A percentile compares a stretch with the other conserved stretches of the same genome.
Conservation (phyloP, 768 basidiomycete species). For the Amanita brunnescens region DNA sequence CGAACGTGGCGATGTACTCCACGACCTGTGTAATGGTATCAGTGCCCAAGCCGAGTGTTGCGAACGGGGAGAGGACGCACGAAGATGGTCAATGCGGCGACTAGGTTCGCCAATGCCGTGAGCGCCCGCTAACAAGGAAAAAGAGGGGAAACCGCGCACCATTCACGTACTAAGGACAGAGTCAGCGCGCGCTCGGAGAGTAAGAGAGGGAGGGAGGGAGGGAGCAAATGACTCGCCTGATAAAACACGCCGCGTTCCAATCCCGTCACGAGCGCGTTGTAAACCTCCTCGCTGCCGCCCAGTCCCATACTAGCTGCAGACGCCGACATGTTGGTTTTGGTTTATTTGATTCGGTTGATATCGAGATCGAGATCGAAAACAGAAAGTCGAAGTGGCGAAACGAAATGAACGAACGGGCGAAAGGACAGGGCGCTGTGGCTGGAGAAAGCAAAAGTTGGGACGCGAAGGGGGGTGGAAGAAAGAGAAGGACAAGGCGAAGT, state of each 20-base stretch:
- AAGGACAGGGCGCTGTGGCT: neutral
- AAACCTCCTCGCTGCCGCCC: neutral
- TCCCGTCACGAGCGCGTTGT: neutral
- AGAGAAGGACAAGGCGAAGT: neutral
- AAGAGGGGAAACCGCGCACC: neutral
- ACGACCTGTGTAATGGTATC: neutral
- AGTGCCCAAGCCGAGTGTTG: neutral
- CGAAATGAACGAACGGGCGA: neutral
- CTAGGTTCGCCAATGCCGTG: neutral
- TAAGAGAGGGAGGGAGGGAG: no score
- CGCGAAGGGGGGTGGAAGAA: neutral
- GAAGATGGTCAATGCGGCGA: constrained; percentile 1
- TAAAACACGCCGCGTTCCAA: neutral
- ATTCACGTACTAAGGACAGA: constrained; percentile 3
- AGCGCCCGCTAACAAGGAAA: neutral
- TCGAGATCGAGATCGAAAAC: no score
- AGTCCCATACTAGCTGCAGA: no score
- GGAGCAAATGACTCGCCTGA: neutral
- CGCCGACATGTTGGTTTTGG: no score
- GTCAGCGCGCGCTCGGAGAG: no score
- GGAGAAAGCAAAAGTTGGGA: neutral
- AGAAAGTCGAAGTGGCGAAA: no score
- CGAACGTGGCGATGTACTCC: constrained; percentile 5
- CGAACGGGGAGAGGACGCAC: neutral
- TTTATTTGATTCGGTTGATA: no score